Conservation (phyloP, 1,284 basidiomycete species). For the Malassezia psittaci region DNA sequence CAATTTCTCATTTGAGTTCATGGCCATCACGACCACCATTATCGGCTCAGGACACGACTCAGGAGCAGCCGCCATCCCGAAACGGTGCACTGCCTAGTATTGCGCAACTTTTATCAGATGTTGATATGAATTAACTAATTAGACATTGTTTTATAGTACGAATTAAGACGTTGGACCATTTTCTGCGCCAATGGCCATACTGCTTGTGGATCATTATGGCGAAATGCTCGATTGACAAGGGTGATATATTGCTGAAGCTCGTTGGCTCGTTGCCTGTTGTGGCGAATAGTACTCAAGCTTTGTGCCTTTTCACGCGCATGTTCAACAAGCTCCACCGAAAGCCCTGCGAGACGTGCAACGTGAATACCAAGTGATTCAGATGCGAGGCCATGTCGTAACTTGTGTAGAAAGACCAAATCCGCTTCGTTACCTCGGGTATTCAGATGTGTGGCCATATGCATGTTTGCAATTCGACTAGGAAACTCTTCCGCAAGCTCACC, state of each 20-base stretch:
- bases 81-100: conserved; percentile 23
- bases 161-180: conserved; percentile 1
- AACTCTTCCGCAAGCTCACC: conserved; percentile 16
- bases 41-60: background rate
- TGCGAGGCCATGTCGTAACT: conserved; percentile 26
- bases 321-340: conserved; percentile 16
- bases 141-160: background rate
- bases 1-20: background rate
- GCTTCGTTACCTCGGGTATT: background rate
- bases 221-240: background rate
- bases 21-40: background rate
- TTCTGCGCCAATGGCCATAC: background rate
- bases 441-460: conserved; percentile 28
- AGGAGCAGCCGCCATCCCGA: background rate
- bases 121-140: conserved; percentile 20
- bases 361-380: conserved; percentile 39
- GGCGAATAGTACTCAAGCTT: background rate
- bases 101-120: conserved; percentile 23
- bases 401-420: conserved; percentile 41
- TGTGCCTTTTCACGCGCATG: conserved; percentile 2
- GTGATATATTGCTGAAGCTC: background rate
- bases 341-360: conserved; percentile 32
- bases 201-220: background rate
- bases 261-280: background rate
- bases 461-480: conserved; percentile 18